A percentile compares a stretch with the other conserved stretches of the same genome.
phyloP scores from a whole-genome alignment of 176 grass and related monocot genomes.

The Oryza longistaminata region DNA sequence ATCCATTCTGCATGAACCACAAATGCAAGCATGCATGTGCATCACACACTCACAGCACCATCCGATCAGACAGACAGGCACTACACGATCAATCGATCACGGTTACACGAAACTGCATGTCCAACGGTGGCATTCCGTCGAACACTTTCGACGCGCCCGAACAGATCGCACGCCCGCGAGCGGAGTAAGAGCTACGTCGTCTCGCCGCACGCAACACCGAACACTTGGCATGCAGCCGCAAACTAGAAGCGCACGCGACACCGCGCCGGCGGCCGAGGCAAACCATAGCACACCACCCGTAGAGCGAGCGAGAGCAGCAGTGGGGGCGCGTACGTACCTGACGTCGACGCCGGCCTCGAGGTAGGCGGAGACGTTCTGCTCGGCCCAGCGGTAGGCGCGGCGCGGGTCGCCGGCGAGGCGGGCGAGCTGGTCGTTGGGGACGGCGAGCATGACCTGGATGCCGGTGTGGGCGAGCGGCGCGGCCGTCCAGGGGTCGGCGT shows the following conservation, averaged over 20 bases:
- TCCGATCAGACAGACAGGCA: neutral
- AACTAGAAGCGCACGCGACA: neutral
- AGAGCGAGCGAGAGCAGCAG: neutral
- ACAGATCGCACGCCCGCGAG: neutral
- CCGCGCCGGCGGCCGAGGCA: too few species aligned
- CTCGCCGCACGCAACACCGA: neutral
- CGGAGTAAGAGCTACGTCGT: neutral
- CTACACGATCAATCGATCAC: neutral
- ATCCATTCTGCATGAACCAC: constrained; percentile 37
- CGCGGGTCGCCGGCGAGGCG: constrained; percentile 41
- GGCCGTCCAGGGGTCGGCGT: constrained; percentile 86
- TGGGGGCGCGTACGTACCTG: constrained; percentile 34
- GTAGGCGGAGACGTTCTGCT: constrained; percentile 65
- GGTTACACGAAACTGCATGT: neutral
- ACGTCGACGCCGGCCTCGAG: constrained; percentile 63
- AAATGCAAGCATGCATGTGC: neutral
- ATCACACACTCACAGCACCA: neutral
- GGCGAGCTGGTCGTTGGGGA: constrained; percentile 78
- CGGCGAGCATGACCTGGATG: constrained; percentile 71
- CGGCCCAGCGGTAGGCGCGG: constrained; percentile 64
- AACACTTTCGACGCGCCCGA: neutral
- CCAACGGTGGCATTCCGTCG: neutral
- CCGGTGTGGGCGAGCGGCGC: constrained; percentile 48
- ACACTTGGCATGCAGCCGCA: neutral
- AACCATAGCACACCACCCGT: neutral